phyloP scores from a whole-genome alignment of 371 early-diverging fungal genomes.

The Actinomortierella wolfii region DNA sequence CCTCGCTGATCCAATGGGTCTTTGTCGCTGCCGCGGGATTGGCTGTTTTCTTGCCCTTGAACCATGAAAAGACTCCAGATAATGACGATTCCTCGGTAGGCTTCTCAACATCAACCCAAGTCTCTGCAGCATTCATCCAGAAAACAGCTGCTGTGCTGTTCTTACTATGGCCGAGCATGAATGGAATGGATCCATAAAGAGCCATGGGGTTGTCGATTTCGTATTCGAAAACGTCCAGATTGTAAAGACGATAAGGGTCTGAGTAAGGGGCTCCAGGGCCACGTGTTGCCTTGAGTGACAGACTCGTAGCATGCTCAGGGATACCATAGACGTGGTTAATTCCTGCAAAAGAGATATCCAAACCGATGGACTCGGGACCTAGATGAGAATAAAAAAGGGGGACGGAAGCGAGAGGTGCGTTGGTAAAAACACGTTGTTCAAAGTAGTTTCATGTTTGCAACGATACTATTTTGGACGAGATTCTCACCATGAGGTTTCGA shows the following conservation, averaged over 20 bases:
- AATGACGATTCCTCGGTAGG: slow-evolving; percentile 9
- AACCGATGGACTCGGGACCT: slow-evolving; percentile 91
- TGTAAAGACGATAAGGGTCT: slow-evolving; percentile 97
- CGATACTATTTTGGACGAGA: not conserved
- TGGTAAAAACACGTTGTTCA: not conserved
- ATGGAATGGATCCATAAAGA: slow-evolving; percentile 94
- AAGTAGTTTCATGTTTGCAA: not conserved
- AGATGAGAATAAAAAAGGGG: not conserved
- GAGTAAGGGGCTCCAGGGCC: slow-evolving; percentile 78
- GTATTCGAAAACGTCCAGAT: slow-evolving; percentile 98
- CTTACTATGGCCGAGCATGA: slow-evolving; percentile 86
- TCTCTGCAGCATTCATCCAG: slow-evolving; percentile 95
- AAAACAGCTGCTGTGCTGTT: slow-evolving; percentile 77
- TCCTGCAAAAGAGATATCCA: slow-evolving; percentile 92
- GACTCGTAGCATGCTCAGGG: slow-evolving; percentile 90
- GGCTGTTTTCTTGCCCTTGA: slow-evolving; percentile 29
- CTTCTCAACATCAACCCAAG: slow-evolving; percentile 95
- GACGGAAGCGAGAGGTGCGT: not conserved
- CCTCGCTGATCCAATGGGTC: slow-evolving; percentile 95
- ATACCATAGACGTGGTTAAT: slow-evolving; percentile 92
- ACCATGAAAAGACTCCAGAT: slow-evolving; percentile 33
- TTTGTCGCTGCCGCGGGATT: slow-evolving; percentile 46
- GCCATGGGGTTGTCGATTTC: slow-evolving; percentile 92
- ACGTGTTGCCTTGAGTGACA: slow-evolving; percentile 84
- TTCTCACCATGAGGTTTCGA: slow-evolving; percentile 84